Base-by-base conservation (phyloP, 2,329 filamentous ascomycete genomes). In the Trichoderma semiorbis region DNA sequence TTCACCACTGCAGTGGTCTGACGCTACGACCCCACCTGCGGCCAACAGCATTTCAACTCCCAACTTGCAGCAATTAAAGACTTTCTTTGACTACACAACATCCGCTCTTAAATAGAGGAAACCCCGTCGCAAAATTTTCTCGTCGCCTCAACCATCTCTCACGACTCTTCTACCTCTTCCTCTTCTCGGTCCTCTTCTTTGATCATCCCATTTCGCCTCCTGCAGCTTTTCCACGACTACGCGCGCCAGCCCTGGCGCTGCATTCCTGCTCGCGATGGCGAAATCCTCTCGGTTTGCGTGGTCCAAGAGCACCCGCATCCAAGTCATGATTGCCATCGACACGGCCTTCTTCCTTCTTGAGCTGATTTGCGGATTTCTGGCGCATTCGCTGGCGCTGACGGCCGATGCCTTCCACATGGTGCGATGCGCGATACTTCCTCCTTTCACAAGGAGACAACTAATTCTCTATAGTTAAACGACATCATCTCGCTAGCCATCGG, bases 391-490 rank as follows among this genome's bases (percentile, higher is more conserved):
- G 76, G 96, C 96, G 47, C 88, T 99, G 72, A 94, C 97, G 79
- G 96, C 96, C 69, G 96, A 99, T 84, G 94, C 96, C 73, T 99
- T 99, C 82, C 96, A 99, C 84, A 99, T 99, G 96, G 92, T 94
- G 79, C 77, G 87, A 81, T 53, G n/a, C 69, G 69, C 53, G 34
- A 60, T 60, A 7, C 16, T 7, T 34, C 30, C 21, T 34, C 36
- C 30, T 34, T 61, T 69, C 10, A 28, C 5, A 7, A 21, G 57
- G 43, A 32, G 26, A 55, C 21, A 14, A 30, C 50, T 65, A 18
- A 66, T 16, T 21, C 8, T 28, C 16, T 60, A 34, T 73, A 94
- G 92, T 87, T 99, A 73, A 99, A 99, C 85, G 96, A 99, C 88
- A 96, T 99, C 77, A 91, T 99, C 73, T 98, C 96, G 1, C 85